phyloP scores from a whole-genome alignment of 2,329 filamentous ascomycete genomes.

The Westerdykella sp. region DNA sequence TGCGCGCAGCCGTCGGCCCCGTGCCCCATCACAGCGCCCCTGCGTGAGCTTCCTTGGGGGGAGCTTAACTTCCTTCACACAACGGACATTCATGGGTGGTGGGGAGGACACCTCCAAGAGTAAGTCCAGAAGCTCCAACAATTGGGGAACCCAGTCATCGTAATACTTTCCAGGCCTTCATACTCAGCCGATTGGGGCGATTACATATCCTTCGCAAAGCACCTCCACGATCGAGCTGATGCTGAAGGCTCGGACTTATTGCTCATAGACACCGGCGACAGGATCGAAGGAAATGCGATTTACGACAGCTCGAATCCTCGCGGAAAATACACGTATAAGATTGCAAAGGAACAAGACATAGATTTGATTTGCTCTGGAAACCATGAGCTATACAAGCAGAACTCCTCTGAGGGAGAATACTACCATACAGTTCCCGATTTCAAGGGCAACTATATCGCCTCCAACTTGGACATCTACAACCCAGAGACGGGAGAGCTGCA shows the following conservation, averaged over 20 bases:
- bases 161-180: conserved; percentile 55
- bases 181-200: conserved; percentile 98
- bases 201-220: conserved; percentile 85
- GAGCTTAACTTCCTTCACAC: conserved; percentile 88
- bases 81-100: conserved; percentile 92
- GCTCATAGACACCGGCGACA: conserved; percentile 92
- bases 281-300: conserved; percentile 88
- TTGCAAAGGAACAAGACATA: conserved; percentile 73
- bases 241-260: conserved; percentile 73
- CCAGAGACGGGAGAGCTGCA: conserved; percentile 62
- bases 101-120: conserved; percentile 89
- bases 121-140: conserved; percentile 38
- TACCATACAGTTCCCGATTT: conserved; percentile 77
- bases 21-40: conserved; percentile 69
- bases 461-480: conserved; percentile 84
- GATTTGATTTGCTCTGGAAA: conserved; percentile 86
- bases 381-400: conserved; percentile 84
- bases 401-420: conserved; percentile 73
- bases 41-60: conserved; percentile 84
- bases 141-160: neutral
- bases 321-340: conserved; percentile 81
- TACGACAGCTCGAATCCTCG: conserved; percentile 87
- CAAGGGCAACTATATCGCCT: conserved; percentile 73
- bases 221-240: conserved; percentile 74
- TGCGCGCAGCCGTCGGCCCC: conserved; percentile 71